phyloP scores from a whole-genome alignment of 2,329 filamentous ascomycete genomes.

The Huntiella omanensis region DNA sequence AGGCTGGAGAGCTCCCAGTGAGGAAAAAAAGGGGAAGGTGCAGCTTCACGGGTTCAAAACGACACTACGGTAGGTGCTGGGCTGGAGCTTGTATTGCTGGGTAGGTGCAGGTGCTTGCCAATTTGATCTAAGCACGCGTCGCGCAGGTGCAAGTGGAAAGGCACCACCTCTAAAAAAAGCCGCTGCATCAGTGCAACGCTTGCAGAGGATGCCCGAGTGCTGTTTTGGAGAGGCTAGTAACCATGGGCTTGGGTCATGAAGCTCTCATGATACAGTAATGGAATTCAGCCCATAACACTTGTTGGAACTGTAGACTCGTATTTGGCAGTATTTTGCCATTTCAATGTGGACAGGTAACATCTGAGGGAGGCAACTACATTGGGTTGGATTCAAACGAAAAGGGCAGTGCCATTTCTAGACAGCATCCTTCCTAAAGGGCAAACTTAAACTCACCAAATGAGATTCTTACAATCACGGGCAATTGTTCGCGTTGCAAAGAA shows the following conservation, averaged over 20 bases:
- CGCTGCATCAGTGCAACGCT: background rate
- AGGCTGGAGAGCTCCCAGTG: background rate
- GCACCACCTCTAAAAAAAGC: no score
- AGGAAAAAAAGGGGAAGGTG: slow-evolving; percentile 9
- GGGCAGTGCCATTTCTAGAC: no score
- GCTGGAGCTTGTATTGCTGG: background rate
- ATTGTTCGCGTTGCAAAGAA: slow-evolving; percentile 4
- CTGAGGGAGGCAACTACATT: no score
- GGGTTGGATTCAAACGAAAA: no score
- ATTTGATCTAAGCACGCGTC: slow-evolving; percentile 2
- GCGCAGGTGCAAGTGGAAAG: background rate
- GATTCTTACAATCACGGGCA: background rate
- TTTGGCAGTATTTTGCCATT: no score
- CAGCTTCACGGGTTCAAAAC: slow-evolving; percentile 4
- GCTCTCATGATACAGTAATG: no score
- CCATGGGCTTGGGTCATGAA: background rate
- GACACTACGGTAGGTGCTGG: no score
- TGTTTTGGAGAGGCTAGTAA: no score
- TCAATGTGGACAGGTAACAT: no score
- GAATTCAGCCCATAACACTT: no score
- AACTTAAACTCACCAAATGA: slow-evolving; percentile 1
- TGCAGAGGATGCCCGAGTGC: background rate
- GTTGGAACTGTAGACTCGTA: no score
- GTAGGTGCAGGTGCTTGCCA: background rate
- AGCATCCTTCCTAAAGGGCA: no score